Evolutionary conservation across 2,329 filamentous ascomycete species (phyloP), one percentile per base, ranked within the genome.

Genomic region (Xylaria sp.): DNA sequence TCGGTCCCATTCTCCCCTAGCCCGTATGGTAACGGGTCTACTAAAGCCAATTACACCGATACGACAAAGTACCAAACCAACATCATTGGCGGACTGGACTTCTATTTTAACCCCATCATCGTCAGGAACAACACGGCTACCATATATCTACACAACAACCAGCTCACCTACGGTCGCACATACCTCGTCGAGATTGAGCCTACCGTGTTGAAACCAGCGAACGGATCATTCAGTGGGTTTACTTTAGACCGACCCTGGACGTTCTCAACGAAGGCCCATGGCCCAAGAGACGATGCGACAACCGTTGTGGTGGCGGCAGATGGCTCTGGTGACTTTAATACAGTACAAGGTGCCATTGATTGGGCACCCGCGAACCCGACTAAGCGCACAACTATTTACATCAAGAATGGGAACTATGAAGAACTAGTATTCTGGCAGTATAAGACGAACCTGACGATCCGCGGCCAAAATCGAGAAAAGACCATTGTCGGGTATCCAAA

Each of bases 61-160:
- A 70, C 65, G 15, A 70, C 65, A 3, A 68, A 70, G 57, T 70
- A 70, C 34, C 68, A 70, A 65, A 68, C 65, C 20, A 68, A 70
- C n/a, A 68, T 70, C 50, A 70, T 70, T 20, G 68, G 68, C 15
- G 68, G 68, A 1, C 41, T 70, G 13, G 68, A 70, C 61, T 70
- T 70, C 46, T 70, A 70, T 32, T 70, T 70, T 32, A 41, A 68
- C 20, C 68, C 68, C 8, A 70, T 70, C 3, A 68, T 70, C 54
- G 57, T 68, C 7, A 32, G 61, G 13, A 59, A 65, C 7, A 65
- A 68, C 15, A 70, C 68, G 9, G 61, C 68, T 4, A 70, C 68
- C 20, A 65, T 70, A 51, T 70, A 70, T 15, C 56, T 70, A 1
- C 68, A 70, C 20, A 70, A 70, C 41, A 70, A 68, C 28, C 51